Base-by-base conservation (phyloP, 768 basidiomycete species). In the Boletus reticuloceps region DNA sequence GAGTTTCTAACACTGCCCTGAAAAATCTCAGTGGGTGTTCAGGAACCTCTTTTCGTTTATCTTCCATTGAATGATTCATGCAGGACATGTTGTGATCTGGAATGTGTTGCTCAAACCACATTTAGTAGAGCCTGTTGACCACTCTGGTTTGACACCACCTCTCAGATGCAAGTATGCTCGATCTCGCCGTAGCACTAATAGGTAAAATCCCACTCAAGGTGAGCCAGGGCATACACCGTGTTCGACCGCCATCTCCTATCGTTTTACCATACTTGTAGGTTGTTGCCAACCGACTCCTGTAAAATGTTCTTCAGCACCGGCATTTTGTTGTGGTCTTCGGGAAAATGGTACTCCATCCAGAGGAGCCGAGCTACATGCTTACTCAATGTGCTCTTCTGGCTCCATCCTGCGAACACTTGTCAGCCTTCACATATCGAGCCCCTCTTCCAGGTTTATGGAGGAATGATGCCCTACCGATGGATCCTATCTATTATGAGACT, bases 401-500 rank as follows among this genome's bases (percentile, higher is more conserved):
- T 86, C 14, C 86, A 94, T 64, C 91, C 94, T 0, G 71, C 77
- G 12, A 92, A 92, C 62, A 88, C 93, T 3, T 95, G 91, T 64
- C 95, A 96, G 67, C 79, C 86, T 11, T 87, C 82, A 4, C 91
- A 95, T 59, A 72, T 95, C 41, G 85, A 90, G 45, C 91, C 91
- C 2, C 76, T 98, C 36, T 70, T 89, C 42, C 74, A 72, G 19
- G 73, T 94, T 1, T 98, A 98, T 67, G 72, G 80, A 10, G 95
- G 89, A 1, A 89, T 88, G 0, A 67, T 58, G 2, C 60, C 87
- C 2, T 95, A 98, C 66, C 76, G 79, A 27, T 73, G 75, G 29
- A 74, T 98, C 2, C 73, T 97, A 6, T 80, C 83, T 1, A 80
- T 97, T 50, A 88, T 95, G 74, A 81, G 81, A 36, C 74, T 94